Evolutionary conservation across 495 filamentous ascomycete genomes (phyloP), one percentile per base, ranked within the genome.

Genomic region (Neohortaea acidophila): DNA sequence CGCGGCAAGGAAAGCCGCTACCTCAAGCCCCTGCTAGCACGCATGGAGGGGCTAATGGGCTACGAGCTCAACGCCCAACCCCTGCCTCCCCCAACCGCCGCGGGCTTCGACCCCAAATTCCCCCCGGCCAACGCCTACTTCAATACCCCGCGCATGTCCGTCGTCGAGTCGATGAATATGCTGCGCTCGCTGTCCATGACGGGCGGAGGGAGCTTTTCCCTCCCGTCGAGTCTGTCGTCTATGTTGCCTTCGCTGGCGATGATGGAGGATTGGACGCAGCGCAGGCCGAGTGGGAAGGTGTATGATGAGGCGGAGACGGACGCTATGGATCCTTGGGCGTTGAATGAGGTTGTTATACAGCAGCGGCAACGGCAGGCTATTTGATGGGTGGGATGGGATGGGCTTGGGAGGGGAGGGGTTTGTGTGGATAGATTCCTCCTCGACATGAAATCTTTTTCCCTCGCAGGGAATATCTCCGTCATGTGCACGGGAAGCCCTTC

Each of bases 1-100:
- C 51, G 51, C 14, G 51, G 51, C 7, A 51, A 41, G 41, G 51
- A 53, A 22, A 36, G 26, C 2, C 38, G 47, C 13, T 53, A 53
- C 33, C 34, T 53, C 7, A 34, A 41, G 21, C 51, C 51, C 9
- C 40, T 53, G 2, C 31, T 53, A 15, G 20, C 23, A 5, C 47
- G 45, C 21, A 30, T 39, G 26, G 43, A 47, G 17, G 47, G 39
- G n/a, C 26, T 51, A 3, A 22, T 51, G 2, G 47, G 43, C 21
- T 47, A 51, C 28, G 45, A 44, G 10, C 20, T 43, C 1, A 8
- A 27, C 28, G 18, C 14, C 7, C 25, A 44, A 11, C 38, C 44
- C 13, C 28, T 19, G 29, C 38, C 33, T n/a, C 6, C 38, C 5
- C 5, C 19, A 12, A 12, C 24, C 8, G 7, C 41, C 2, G 17